Evolutionary conservation across 2,329 filamentous ascomycete genomes (phyloP), one percentile per base, ranked within the genome.

Genomic region (Boeremia lycopersici): DNA sequence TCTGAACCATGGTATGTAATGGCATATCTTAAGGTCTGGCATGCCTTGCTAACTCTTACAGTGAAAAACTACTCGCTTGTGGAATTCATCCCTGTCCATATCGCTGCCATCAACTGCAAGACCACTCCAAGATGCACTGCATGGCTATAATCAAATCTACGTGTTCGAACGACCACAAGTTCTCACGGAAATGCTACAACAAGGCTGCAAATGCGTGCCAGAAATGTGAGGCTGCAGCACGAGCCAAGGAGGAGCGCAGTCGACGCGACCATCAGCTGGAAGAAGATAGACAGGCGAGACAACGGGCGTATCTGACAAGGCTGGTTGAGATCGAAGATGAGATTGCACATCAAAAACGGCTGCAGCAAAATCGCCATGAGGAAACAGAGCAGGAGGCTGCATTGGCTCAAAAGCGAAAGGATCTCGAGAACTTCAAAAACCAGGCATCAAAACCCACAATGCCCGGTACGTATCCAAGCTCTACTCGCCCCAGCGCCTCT

Each of bases 31-130:
- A 44, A 9, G 33, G 5, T n/a, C 25, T 2, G 9, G 5, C 10
- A 33, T 2, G 9, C 5, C 3, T 8, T 9, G 31, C 56, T 72
- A 46, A 68, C 12, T 33, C 23, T 6, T 11, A 4, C 45, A 86
- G 86, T 68, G 78, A 76, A 1, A 73, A 63, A 0, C 62, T 69
- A 1, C 74, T 91, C 2, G 77, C 68, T 2, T 91, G 89, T 49
- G 81, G 81, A 0, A 33, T 80, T 1, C 89, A 92, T 59, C 64
- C 64, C 0, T 92, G 89, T 61, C 75, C 77, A 0, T 78, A 76
- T 0, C 78, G 78, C 6, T 93, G 89, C 53, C 89, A 93, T 70
- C 80, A 82, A 0, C 59, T 87, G 0, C 63, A 68, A 0, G 81
- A 90, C 52, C 87, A 90, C 63, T 82, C 80, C 0, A 80, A 82